A percentile compares a stretch with the other conserved stretches of the same genome.
Evolutionary conservation across 768 basidiomycete genomes (phyloP).

Genomic region (Gloeophyllum trabeum): DNA sequence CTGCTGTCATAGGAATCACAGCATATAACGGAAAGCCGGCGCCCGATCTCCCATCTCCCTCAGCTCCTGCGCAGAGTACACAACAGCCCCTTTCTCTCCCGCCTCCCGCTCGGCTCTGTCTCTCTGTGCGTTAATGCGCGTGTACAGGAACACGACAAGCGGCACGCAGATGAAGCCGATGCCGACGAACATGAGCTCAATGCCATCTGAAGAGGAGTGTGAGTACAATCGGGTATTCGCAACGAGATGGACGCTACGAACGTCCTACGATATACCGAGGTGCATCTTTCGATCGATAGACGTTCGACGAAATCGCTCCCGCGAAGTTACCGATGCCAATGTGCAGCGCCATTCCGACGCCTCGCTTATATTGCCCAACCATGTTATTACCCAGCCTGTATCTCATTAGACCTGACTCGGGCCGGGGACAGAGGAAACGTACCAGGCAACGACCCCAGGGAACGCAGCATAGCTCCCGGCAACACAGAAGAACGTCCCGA

Average conservation of each 20-base stretch:
- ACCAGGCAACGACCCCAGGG: conserved; percentile 57
- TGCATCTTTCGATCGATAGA: conserved; percentile 46
- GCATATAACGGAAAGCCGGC: conserved; percentile 49
- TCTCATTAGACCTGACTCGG: neutral
- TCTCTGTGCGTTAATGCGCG: conserved; percentile 41
- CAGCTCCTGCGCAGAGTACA: conserved; percentile 15
- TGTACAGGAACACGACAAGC: conserved; percentile 36
- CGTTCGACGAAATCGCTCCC: conserved; percentile 52
- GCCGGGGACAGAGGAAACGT: conserved; percentile 5
- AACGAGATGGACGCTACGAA: conserved; percentile 21
- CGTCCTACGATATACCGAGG: conserved; percentile 56
- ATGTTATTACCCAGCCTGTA: conserved; percentile 56
- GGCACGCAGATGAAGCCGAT: conserved; percentile 48
- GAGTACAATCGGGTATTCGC: neutral
- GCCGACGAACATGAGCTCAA: conserved; percentile 59
- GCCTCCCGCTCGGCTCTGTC: conserved; percentile 29
- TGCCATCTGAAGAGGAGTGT: conserved; percentile 28
- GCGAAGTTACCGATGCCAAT: conserved; percentile 57
- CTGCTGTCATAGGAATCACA: too few relatives aligned
- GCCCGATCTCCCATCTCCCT: conserved; percentile 45
- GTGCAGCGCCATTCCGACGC: conserved; percentile 55
- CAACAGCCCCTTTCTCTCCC: conserved; percentile 14
- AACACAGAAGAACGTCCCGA: conserved; percentile 61
- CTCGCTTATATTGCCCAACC: conserved; percentile 61
- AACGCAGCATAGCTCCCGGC: conserved; percentile 49